Conservation (phyloP, 768 basidiomycete species). For the Termitomyces bulborhizus region DNA sequence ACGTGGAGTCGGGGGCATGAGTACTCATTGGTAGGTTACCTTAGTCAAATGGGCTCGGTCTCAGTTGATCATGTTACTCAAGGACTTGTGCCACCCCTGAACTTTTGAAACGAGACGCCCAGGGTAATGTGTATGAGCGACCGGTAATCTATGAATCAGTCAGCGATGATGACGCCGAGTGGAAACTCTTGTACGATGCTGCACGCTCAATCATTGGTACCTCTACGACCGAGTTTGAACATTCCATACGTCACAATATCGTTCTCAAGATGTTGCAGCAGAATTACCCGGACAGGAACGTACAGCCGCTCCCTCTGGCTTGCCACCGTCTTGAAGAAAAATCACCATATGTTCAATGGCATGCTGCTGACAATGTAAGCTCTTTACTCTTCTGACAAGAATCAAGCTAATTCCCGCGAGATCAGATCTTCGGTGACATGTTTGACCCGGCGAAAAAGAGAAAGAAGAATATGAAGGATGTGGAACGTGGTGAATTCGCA, state of each 20-base stretch:
- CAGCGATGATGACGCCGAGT: background rate
- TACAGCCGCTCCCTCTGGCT: background rate
- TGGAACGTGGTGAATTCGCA: background rate
- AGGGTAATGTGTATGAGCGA: background rate
- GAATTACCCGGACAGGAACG: background rate
- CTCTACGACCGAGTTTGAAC: background rate
- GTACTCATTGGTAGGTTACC: constrained; percentile 5
- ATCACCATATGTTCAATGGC: background rate
- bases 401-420: background rate
- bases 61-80: background rate
- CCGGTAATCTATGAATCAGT: background rate
- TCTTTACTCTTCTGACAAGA: no score
- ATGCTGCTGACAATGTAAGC: background rate
- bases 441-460: background rate
- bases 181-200: background rate
- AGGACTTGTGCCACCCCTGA: constrained; percentile 1
- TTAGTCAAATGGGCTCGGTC: background rate
- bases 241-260: background rate
- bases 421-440: background rate
- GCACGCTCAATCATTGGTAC: background rate
- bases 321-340: background rate
- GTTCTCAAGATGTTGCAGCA: background rate
- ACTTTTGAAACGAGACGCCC: background rate
- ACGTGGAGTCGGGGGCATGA: constrained; percentile 8
- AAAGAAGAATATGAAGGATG: background rate